Base-by-base conservation (phyloP, 371 early-diverging fungal species). In the Saksenaea oblongispora region DNA sequence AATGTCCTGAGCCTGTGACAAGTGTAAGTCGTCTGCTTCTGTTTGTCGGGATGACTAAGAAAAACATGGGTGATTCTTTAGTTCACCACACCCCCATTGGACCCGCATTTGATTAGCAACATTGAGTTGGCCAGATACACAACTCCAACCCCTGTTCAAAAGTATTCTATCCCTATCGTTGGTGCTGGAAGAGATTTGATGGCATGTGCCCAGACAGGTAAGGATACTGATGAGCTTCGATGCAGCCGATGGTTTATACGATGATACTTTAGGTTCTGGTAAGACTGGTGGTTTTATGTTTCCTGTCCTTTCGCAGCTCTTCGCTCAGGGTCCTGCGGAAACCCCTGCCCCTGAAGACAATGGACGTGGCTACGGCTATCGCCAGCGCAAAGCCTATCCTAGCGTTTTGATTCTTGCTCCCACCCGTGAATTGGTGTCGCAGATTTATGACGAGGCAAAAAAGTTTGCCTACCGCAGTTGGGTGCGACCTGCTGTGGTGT, bases 131-230 rank as follows among this genome's bases (percentile, higher is more conserved):
- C 96, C 62, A 86, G 91, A 60, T 99, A 98, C 85, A 84, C 85
- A 18, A 88, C 86, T 59, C 98, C 99, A 13, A 99, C 99, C 11
- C 98, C 98, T 9, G 97, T 99, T 34, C 96, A 95, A 77, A 90
- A 91, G 75, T 75, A 87, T 55, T 82, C 89, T 18, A 84, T 93
- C 17, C 88, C 93, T 0, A 81, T 91, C 34, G 71, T 91, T 15
- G 67, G 81, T 28, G 72, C 73, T 5, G 87, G 87, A 26, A 75
- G 85, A n/a, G 90, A 91, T 64, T 56, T 95, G 27, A 86, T 94
- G 82, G 91, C 89, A 1, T 89, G 91, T 64, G 95, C 95, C 9
- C 94, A 93, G 47, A 95, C 95, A 9, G 91, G 92, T 74, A 60
- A 63, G 13, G 4, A 3, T 17, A 18, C 2, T 37, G 39, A 39